Percentiles rank a stretch among this genome's conserved stretches.
Evolutionary conservation across 31 red algal species (phyloP).

Genomic region (Endocladia muricata): DNA sequence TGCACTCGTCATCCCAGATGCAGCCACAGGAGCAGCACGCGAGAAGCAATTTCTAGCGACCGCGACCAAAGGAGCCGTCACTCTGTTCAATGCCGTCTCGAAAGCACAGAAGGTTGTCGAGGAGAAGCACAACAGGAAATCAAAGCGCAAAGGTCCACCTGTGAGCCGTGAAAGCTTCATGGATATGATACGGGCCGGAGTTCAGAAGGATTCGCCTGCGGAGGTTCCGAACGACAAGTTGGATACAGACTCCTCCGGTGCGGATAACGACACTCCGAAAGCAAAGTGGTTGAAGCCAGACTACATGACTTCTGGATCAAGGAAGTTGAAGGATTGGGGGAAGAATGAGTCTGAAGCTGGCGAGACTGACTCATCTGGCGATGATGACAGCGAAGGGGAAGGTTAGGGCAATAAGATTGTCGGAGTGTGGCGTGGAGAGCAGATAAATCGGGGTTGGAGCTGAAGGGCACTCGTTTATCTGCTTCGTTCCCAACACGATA

Average conservation of each 20-base stretch:
- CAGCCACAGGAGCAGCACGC: constrained; percentile 47
- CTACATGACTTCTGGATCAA: constrained; percentile 28
- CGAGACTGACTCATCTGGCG: constrained; percentile 10
- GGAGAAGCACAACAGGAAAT: neutral
- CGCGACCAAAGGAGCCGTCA: constrained; percentile 63
- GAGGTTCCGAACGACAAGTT: neutral
- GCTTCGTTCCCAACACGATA: no score
- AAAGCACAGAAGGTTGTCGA: constrained; percentile 53
- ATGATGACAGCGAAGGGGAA: constrained; percentile 9
- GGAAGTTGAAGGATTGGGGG: constrained; percentile 48
- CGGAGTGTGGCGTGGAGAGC: no score
- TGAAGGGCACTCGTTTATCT: no score
- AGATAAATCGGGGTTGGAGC: no score
- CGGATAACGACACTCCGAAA: neutral
- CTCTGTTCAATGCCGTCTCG: constrained; percentile 68
- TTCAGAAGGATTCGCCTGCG: constrained; percentile 1
- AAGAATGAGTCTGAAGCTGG: constrained; percentile 4
- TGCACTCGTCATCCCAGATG: constrained; percentile 67
- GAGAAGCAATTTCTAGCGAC: constrained; percentile 52
- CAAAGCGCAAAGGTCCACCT: constrained; percentile 19
- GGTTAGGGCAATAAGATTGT: no score
- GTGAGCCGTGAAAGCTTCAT: constrained; percentile 69
- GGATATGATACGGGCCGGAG: constrained; percentile 50
- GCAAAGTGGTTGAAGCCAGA: constrained; percentile 62
- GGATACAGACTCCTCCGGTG: neutral